phyloP scores from a whole-genome alignment of 495 filamentous ascomycete species.

The Hypoxylon subgilvum region DNA sequence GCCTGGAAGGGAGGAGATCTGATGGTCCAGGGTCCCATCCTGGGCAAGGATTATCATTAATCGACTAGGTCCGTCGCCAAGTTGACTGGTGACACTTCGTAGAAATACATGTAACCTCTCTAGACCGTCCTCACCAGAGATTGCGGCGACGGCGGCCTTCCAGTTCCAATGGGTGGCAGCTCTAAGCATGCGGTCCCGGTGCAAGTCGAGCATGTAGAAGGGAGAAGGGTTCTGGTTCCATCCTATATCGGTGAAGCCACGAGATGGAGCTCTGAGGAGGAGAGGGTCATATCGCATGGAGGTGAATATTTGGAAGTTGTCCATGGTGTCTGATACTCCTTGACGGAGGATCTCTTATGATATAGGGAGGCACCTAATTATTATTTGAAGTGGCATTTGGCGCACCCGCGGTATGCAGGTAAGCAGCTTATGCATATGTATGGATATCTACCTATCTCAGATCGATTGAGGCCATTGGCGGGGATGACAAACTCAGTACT shows the following conservation, averaged over 20 bases:
- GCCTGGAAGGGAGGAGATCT: conserved; percentile 54
- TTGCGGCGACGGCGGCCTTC: conserved; percentile 49
- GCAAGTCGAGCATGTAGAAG: conserved; percentile 83
- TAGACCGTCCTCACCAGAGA: conserved; percentile 55
- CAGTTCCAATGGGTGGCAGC: conserved; percentile 75
- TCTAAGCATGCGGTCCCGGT: conserved; percentile 76
- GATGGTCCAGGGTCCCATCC: conserved; percentile 57
- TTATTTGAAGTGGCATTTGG: too few relatives aligned
- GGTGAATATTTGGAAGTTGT: conserved; percentile 68
- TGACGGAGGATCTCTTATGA: not conserved
- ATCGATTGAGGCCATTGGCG: not conserved
- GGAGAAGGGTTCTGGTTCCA: conserved; percentile 61
- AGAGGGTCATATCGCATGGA: conserved; percentile 77
- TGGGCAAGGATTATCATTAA: conserved; percentile 61
- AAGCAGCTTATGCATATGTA: not conserved
- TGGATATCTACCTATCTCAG: not conserved
- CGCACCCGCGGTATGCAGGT: too few relatives aligned
- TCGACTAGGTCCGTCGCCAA: conserved; percentile 43
- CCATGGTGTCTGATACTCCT: conserved; percentile 15
- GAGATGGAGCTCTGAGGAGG: conserved; percentile 52
- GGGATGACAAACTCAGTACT: conserved; percentile 27
- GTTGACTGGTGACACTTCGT: conserved; percentile 14
- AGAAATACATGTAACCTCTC: conserved; percentile 38
- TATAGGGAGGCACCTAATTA: too few relatives aligned
- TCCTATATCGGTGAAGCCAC: conserved; percentile 42